Base-by-base conservation (phyloP, 192 early-diverging fungal species). In the Podila horticola region DNA sequence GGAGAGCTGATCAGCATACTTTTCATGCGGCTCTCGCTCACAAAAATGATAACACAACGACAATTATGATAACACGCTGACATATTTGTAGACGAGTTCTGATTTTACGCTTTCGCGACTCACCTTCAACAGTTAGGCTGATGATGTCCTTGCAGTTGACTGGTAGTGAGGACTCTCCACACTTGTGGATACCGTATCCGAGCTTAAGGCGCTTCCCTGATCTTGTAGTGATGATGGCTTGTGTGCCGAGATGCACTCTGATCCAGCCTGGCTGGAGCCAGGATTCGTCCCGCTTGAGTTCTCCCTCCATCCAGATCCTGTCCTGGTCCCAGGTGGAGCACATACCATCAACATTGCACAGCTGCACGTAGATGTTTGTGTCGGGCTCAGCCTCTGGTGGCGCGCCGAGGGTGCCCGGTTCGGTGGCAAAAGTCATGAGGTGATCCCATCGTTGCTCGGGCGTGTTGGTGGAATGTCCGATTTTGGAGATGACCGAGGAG, bases 231-330 rank as follows among this genome's bases (percentile, higher is more conserved):
- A 83, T 34, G 15, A 49, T 52, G 5, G 70, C 69, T 61, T 49
- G 63, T 11, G 75, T 71, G 12, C 81, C 81, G 50, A 83, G 66
- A 9, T 73, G 81, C 10, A 83, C 73, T 28, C 45, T 55, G n/a
- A 83, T 74, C 69, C 51, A 58, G 9, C 65, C 72, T 59, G 74
- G 59, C 31, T 26, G 30, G 17, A 75, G 61, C 72, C 74, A 83
- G 3, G 74, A 58, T 38, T 74, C 60, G 24, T 83, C 73, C 34
- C 63, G 66, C 38, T 29, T 70, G n/a, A 83, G 41, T 17, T 83
- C 72, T 4, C 61, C 31, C 2, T 48, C 58, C 13, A 67, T 58
- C 81, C 81, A 83, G 31, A 71, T 28, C 33, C 58, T 60, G 28
- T 63, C 50, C 3, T 12, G 22, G 1, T 30, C 52, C 75, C 75